These are phyloP conservation scores for Dioscorea alata DNA, from an alignment of 106 monocot species.

Conservation along the genomic window DNA sequence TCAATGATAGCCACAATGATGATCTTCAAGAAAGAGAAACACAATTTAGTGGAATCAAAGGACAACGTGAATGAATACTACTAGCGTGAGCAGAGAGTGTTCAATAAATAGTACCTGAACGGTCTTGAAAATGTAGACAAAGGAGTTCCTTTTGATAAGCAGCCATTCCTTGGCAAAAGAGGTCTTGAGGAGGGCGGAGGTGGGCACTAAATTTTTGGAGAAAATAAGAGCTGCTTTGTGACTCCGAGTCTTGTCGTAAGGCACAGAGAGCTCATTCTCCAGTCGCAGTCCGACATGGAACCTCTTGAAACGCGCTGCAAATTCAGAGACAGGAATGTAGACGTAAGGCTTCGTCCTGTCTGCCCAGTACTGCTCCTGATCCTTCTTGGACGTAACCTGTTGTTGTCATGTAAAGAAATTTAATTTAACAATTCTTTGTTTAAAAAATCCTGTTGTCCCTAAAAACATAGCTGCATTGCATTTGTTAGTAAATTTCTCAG, in stretches of 20 bases:
- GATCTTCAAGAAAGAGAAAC: constrained; percentile 17
- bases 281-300: constrained; percentile 48
- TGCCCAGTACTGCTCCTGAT: constrained; percentile 86
- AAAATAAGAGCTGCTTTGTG: constrained; percentile 58
- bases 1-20: constrained; percentile 32
- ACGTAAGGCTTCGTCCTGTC: constrained; percentile 46
- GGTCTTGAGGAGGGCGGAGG: constrained; percentile 54
- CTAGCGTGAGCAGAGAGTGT: too few species aligned
- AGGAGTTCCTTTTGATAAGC: constrained; percentile 71
- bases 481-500: too few species aligned
- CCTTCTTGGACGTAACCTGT: constrained; percentile 80
- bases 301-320: constrained; percentile 34
- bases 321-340: constrained; percentile 61
- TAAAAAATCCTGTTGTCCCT: too few species aligned
- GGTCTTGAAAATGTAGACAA: constrained; percentile 75
- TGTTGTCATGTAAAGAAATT: not conserved
- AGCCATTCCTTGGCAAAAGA: constrained; percentile 75
- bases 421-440: too few species aligned
- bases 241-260: constrained; percentile 44
- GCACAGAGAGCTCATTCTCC: constrained; percentile 44
- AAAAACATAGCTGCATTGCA: too few species aligned
- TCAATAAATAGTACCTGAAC: constrained; percentile 36
- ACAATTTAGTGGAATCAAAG: not conserved
- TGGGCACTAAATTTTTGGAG: constrained; percentile 36
- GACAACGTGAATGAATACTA: not conserved